Conservation (phyloP, 1,139 yeast species). For the Diutina pseudorugosa region DNA sequence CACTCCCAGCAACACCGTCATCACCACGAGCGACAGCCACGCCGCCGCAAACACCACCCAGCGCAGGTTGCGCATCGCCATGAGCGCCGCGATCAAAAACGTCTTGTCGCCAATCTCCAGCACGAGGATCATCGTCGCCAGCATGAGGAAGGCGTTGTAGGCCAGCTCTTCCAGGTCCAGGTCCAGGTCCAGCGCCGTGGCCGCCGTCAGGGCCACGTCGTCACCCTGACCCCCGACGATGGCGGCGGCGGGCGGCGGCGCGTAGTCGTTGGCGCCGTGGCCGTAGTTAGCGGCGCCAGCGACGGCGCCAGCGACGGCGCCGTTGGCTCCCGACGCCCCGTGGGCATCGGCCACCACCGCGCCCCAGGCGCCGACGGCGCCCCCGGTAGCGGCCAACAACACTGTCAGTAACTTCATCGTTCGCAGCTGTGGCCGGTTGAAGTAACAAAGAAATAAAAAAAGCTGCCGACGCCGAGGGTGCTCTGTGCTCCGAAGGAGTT, state of each 20-base stretch:
- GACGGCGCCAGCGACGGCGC: not conserved
- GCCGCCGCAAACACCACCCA: constrained; percentile 79
- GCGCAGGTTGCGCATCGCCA: constrained; percentile 93
- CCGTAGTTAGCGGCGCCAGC: not conserved
- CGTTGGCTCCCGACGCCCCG: not conserved
- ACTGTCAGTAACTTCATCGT: not conserved
- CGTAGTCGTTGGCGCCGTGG: too few species aligned
- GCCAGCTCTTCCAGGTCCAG: not conserved
- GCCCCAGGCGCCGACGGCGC: not conserved
- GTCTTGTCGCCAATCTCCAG: constrained; percentile 97
- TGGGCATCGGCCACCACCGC: not conserved
- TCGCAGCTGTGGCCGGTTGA: too few species aligned
- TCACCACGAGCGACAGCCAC: constrained; percentile 71
- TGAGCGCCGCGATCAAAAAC: constrained; percentile 86
- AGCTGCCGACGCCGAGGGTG: not conserved
- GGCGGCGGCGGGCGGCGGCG: too few species aligned
- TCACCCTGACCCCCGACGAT: too few species aligned
- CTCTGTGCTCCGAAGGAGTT: not conserved
- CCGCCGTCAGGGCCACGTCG: not conserved
- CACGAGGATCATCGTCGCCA: constrained; percentile 76
- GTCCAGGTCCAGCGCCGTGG: not conserved
- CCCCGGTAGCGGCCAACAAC: not conserved
- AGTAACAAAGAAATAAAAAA: not conserved
- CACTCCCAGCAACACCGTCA: constrained; percentile 85
- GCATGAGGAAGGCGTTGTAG: constrained; percentile 35